phyloP scores from a whole-genome alignment of 2,329 filamentous ascomycete genomes.

The Fusarium sp. region DNA sequence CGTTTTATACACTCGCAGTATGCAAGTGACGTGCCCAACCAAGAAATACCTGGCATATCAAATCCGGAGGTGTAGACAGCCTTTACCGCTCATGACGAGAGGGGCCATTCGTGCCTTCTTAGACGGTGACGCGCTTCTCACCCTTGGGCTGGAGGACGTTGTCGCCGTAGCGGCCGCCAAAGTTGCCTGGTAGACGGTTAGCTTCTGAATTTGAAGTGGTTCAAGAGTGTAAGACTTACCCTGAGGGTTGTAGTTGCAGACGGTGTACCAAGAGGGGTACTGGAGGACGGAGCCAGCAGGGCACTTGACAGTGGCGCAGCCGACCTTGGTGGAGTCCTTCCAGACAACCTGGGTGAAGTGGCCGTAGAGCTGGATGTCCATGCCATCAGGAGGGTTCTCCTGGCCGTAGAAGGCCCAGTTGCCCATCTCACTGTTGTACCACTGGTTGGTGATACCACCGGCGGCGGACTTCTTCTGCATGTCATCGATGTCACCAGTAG shows the following conservation, averaged over 20 bases:
- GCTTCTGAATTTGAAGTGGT: no score
- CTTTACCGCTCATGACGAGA: slow-evolving; percentile 25
- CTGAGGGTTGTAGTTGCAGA: slow-evolving; percentile 86
- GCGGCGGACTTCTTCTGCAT: slow-evolving; percentile 67
- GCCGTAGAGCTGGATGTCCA: slow-evolving; percentile 74
- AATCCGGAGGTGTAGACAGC: slow-evolving; percentile 17
- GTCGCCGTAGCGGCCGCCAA: slow-evolving; percentile 60
- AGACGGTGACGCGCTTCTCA: slow-evolving; percentile 41
- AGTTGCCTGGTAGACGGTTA: slow-evolving; percentile 50
- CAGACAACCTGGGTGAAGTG: slow-evolving; percentile 60
- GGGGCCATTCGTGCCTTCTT: slow-evolving; percentile 25
- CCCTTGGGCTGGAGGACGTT: slow-evolving; percentile 61
- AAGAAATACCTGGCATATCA: slow-evolving; percentile 22
- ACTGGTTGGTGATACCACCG: slow-evolving; percentile 80
- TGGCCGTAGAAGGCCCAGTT: slow-evolving; percentile 71
- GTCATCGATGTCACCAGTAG: slow-evolving; percentile 51
- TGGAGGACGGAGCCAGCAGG: slow-evolving; percentile 58
- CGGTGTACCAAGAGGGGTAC: slow-evolving; percentile 77
- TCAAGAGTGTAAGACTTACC: slow-evolving; percentile 64
- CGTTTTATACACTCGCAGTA: slow-evolving; percentile 25
- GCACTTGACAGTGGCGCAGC: slow-evolving; percentile 79
- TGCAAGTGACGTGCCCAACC: slow-evolving; percentile 26
- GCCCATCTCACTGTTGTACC: slow-evolving; percentile 86
- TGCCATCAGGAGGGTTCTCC: slow-evolving; percentile 67
- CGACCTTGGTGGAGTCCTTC: slow-evolving; percentile 53